These are phyloP conservation scores for Gryganskiella cystojenkinii DNA, from an alignment of 192 early-diverging fungal genomes.

Conservation along the genomic window DNA sequence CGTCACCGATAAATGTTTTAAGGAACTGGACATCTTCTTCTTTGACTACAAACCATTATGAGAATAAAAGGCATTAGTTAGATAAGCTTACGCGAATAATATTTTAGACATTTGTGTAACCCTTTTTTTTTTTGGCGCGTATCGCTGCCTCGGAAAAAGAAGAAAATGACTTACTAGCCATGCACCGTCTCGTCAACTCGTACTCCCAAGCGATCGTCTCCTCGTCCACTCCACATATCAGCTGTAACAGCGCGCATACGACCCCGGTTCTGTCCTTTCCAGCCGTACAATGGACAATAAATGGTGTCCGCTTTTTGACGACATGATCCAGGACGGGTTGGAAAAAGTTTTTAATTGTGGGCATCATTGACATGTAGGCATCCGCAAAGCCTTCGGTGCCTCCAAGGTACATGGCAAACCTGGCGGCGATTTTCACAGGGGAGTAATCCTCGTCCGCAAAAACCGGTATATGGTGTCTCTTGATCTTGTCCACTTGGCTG, in stretches of 20 bases:
- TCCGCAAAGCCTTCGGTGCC: conserved; percentile 58
- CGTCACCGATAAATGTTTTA: conserved; percentile 9
- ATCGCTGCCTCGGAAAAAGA: too few species aligned
- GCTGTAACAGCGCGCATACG: conserved; percentile 63
- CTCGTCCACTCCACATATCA: conserved; percentile 67
- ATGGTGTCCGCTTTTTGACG: conserved; percentile 48
- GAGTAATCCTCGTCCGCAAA: conserved; percentile 62
- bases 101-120: too few species aligned
- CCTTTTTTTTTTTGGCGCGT: too few species aligned
- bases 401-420: conserved; percentile 62
- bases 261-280: conserved; percentile 76
- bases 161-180: conserved; percentile 8
- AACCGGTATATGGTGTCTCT: conserved; percentile 54
- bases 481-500: conserved; percentile 46
- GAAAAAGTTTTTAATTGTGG: conserved; percentile 43
- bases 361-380: conserved; percentile 54
- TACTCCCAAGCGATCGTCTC: conserved; percentile 72
- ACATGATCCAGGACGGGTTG: conserved; percentile 54
- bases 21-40: conserved; percentile 18
- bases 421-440: conserved; percentile 54
- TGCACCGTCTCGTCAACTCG: conserved; percentile 51
- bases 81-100: too few species aligned
- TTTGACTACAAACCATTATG: background rate
- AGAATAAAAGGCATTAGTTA: too few species aligned
- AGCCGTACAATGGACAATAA: conserved; percentile 75